A percentile compares a stretch with the other conserved stretches of the same genome.
Evolutionary conservation across 2,329 filamentous ascomycete genomes (phyloP).

Genomic region (Colletotrichum sp.): DNA sequence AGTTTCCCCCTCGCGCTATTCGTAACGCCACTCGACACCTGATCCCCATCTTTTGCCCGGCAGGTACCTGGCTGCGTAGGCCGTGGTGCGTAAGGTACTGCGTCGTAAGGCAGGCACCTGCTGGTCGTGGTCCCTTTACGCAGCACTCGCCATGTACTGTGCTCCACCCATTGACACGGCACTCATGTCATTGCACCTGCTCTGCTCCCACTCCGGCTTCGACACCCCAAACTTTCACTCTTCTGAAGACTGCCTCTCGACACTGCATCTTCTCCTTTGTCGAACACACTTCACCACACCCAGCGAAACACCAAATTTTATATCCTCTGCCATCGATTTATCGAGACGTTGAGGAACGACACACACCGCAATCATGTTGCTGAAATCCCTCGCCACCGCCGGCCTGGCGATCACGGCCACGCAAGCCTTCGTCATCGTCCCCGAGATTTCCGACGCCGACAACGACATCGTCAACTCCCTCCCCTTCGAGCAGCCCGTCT

Average conservation of each 20-base stretch:
- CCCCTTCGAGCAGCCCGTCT: conserved; percentile 29
- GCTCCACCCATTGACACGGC: conserved; percentile 7
- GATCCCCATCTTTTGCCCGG: background rate
- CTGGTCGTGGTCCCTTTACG: conserved; percentile 2
- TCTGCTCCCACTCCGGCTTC: conserved; percentile 4
- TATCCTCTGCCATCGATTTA: background rate
- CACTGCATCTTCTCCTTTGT: background rate
- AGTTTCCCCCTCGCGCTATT: background rate
- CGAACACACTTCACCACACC: background rate
- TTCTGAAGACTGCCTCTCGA: background rate
- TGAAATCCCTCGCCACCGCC: conserved; percentile 35
- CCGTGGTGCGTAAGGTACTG: background rate
- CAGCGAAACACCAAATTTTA: background rate
- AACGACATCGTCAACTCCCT: conserved; percentile 46
- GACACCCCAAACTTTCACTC: background rate
- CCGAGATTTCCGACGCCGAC: conserved; percentile 49
- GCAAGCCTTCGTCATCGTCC: conserved; percentile 59
- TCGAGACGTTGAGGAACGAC: background rate
- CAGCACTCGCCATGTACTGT: background rate
- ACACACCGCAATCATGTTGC: conserved; percentile 31
- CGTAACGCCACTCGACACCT: conserved; percentile 11
- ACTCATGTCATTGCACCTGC: conserved; percentile 9
- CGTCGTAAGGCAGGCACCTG: background rate
- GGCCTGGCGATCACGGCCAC: conserved; percentile 35
- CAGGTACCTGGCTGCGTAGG: background rate